Conservation (phyloP, 192 early-diverging fungal genomes). For the Podila clonocystis region DNA sequence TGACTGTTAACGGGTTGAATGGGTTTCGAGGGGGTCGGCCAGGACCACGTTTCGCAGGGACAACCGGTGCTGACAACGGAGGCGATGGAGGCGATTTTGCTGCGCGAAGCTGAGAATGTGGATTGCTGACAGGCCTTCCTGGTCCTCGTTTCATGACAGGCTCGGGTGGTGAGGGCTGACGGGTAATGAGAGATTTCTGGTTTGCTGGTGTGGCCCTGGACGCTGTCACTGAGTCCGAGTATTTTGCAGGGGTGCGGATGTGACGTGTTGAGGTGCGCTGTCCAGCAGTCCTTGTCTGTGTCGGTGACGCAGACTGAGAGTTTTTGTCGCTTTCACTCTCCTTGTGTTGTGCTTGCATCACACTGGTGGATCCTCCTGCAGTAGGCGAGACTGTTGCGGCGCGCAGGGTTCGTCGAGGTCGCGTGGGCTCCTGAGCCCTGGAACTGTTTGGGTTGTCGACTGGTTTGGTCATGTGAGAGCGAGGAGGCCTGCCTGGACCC, state of each 20-base stretch:
- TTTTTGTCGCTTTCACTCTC: not conserved
- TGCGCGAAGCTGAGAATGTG: not conserved
- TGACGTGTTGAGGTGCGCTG: conserved; percentile 29
- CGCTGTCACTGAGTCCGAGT: not conserved
- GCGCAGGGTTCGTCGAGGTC: conserved; percentile 22
- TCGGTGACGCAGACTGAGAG: not conserved
- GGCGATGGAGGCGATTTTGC: not conserved
- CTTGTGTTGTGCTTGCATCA: not conserved
- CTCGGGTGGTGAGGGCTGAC: conserved; percentile 7
- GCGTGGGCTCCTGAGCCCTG: not conserved
- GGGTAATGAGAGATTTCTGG: conserved; percentile 22
- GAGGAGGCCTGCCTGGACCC: conserved; percentile 33
- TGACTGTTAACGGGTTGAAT: conserved; percentile 11
- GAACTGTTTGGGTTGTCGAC: not conserved
- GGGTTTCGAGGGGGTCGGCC: conserved; percentile 50
- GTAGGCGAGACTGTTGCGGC: conserved; percentile 12
- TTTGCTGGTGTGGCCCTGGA: conserved; percentile 29
- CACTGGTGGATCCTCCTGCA: not conserved
- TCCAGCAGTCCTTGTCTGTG: not conserved
- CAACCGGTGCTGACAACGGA: conserved; percentile 14
- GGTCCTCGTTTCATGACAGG: conserved; percentile 16
- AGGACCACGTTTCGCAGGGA: conserved; percentile 45
- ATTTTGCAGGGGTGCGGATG: conserved; percentile 28
- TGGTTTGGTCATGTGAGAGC: conserved; percentile 1
- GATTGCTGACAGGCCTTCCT: conserved; percentile 19